These are phyloP conservation scores for Pseudopithomyces chartarum DNA, from an alignment of 2,329 filamentous ascomycete species.

Conservation along the genomic window DNA sequence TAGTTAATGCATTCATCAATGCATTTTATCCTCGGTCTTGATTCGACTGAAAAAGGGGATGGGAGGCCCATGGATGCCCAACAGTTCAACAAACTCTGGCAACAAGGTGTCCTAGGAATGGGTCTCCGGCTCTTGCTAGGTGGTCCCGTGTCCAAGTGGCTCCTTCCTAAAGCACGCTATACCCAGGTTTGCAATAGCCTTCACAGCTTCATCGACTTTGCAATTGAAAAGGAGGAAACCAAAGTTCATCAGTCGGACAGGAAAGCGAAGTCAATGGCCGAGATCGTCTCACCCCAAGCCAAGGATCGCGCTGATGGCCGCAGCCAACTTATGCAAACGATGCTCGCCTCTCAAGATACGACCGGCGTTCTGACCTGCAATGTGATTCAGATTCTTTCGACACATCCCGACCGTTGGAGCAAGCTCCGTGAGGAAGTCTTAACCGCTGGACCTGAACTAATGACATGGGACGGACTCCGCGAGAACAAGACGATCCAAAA, in stretches of 20 bases:
- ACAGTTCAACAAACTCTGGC: conserved; percentile 6
- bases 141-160: not conserved
- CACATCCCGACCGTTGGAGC: not conserved
- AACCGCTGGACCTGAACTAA: not conserved
- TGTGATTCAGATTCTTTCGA: conserved; percentile 17
- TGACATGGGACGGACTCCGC: not conserved
- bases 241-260: not conserved
- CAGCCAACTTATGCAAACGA: conserved; percentile 2
- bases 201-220: conserved; percentile 8
- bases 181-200: not conserved
- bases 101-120: conserved; percentile 5
- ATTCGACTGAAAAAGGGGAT: not conserved
- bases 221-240: not conserved
- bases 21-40: conserved; percentile 4
- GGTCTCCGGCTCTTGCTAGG: conserved; percentile 1
- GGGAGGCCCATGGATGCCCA: not conserved
- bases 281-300: not conserved
- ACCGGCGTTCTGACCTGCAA: conserved; percentile 4
- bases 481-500: not conserved
- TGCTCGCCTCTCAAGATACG: conserved; percentile 8
- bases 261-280: conserved; percentile 4
- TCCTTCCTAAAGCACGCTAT: conserved; percentile 2
- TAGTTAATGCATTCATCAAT: conserved; percentile 7
- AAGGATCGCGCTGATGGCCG: not conserved
- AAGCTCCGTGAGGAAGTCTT: not conserved